Percentiles rank a stretch among this genome's conserved stretches.
phyloP scores from a whole-genome alignment of 352 stramenopile genomes.

The Pythium grandisporangium region DNA sequence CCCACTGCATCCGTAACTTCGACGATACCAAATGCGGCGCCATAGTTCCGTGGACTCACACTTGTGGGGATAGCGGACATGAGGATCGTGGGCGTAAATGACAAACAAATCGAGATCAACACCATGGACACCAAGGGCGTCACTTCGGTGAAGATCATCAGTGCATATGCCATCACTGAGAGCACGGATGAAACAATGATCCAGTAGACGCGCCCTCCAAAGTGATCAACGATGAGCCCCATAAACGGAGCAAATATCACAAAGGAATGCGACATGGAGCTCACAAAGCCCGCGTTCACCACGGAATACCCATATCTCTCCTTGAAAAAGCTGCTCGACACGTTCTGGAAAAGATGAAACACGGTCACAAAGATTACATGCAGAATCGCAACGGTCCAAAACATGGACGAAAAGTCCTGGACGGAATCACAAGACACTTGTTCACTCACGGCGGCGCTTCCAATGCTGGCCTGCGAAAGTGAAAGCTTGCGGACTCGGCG shows the following conservation, averaged over 20 bases:
- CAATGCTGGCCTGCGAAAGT: neutral
- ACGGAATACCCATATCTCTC: constrained; percentile 80
- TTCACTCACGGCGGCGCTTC: constrained; percentile 1
- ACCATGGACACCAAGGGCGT: constrained; percentile 80
- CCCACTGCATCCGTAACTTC: constrained; percentile 80
- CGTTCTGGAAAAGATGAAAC: constrained; percentile 90
- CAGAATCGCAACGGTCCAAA: constrained; percentile 77
- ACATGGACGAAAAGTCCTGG: constrained; percentile 73
- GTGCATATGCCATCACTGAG: constrained; percentile 66
- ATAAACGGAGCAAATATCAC: constrained; percentile 86
- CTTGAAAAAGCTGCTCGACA: constrained; percentile 81
- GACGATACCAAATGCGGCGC: constrained; percentile 82
- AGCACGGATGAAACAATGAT: constrained; percentile 60
- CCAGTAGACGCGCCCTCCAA: constrained; percentile 79
- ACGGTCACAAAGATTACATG: constrained; percentile 88
- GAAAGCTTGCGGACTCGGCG: constrained; percentile 20
- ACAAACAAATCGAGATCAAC: constrained; percentile 80
- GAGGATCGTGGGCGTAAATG: constrained; percentile 82
- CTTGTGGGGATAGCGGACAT: constrained; percentile 82
- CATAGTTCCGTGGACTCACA: constrained; percentile 65
- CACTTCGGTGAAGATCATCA: constrained; percentile 80
- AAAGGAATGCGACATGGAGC: constrained; percentile 65
- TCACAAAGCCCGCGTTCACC: constrained; percentile 79
- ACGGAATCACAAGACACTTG: constrained; percentile 51
- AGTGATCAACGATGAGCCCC: constrained; percentile 82